Evolutionary conservation across 2,329 filamentous ascomycete species (phyloP).

Genomic region (Truncatella angustata): DNA sequence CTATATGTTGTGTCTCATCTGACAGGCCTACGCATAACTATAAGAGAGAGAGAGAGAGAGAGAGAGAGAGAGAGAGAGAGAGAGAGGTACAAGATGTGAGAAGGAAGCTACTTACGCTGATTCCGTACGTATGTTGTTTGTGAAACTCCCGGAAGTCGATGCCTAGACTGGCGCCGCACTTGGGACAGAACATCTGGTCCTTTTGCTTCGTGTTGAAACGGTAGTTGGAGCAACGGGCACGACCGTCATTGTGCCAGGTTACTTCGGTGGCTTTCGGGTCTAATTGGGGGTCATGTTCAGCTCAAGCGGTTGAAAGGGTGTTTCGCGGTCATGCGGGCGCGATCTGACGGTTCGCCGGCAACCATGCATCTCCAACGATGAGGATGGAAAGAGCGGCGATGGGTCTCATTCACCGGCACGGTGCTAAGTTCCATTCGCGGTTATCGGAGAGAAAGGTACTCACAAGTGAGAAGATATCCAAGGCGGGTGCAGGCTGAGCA

Average conservation of each 20-base stretch:
- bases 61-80: too few species aligned
- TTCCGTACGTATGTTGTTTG: conserved; percentile 34
- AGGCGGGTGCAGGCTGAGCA: conserved; percentile 52
- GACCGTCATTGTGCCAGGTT: conserved; percentile 40
- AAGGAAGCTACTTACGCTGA: conserved; percentile 44
- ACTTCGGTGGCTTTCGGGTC: conserved; percentile 39
- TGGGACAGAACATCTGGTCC: conserved; percentile 48
- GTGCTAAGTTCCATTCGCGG: conserved; percentile 41
- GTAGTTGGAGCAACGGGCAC: conserved; percentile 33
- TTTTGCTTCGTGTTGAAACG: conserved; percentile 46
- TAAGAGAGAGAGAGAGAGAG: too few species aligned
- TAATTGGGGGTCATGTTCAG: too few species aligned
- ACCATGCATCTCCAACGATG: too few species aligned
- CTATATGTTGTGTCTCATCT: too few species aligned
- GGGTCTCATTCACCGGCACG: too few species aligned
- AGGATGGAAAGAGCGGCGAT: too few species aligned
- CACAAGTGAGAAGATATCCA: conserved; percentile 51
- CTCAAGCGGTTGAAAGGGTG: too few species aligned
- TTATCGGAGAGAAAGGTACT: conserved; percentile 24
- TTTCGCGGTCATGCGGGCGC: too few species aligned
- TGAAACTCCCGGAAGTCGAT: conserved; percentile 40
- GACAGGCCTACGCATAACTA: too few species aligned
- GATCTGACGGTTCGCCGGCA: too few species aligned
- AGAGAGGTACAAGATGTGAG: too few species aligned
- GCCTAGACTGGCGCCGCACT: conserved; percentile 44